These are phyloP conservation scores for Hyaloraphidium curvatum DNA, from an alignment of 192 early-diverging fungal genomes.

Conservation along the genomic window DNA sequence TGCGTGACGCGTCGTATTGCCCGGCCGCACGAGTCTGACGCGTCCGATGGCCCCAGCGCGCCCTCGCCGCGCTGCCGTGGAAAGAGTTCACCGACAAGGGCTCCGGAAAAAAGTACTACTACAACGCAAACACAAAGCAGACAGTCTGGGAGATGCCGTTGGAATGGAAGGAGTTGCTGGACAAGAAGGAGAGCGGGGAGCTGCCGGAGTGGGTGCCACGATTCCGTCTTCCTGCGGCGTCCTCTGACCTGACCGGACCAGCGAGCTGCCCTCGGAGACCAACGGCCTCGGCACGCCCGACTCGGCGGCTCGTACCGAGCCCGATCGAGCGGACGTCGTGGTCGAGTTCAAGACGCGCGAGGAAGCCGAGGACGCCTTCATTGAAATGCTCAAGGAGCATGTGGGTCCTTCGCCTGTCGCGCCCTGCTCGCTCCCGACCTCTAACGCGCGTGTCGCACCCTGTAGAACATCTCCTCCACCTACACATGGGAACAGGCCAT, in stretches of 20 bases:
- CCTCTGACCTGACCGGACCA: no score
- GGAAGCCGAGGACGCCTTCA: slow-evolving; percentile 65
- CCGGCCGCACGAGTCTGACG: not conserved
- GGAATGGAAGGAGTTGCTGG: slow-evolving; percentile 34
- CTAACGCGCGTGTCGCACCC: slow-evolving; percentile 20
- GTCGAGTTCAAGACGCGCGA: slow-evolving; percentile 54
- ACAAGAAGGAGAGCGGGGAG: not conserved
- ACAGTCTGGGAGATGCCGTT: slow-evolving; percentile 74
- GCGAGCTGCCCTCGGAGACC: no score
- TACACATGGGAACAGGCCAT: slow-evolving; percentile 93
- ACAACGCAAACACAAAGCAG: slow-evolving; percentile 51
- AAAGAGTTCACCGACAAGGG: slow-evolving; percentile 66
- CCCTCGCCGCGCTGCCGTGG: slow-evolving; percentile 46
- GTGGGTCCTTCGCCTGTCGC: not conserved
- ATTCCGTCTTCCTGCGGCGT: no score
- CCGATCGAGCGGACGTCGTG: not conserved
- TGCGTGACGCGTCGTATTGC: slow-evolving; percentile 11
- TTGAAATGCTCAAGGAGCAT: slow-evolving; percentile 47
- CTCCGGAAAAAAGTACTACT: slow-evolving; percentile 65
- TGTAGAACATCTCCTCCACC: slow-evolving; percentile 44
- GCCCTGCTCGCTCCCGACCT: not conserved
- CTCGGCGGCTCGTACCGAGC: no score
- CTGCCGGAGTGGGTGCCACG: not conserved
- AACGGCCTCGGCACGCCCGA: no score
- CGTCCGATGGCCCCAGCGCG: slow-evolving; percentile 14